Evolutionary conservation across 352 stramenopile genomes (phyloP), one percentile per base, ranked within the genome.

Genomic region (Phytophthora pinifolia): DNA sequence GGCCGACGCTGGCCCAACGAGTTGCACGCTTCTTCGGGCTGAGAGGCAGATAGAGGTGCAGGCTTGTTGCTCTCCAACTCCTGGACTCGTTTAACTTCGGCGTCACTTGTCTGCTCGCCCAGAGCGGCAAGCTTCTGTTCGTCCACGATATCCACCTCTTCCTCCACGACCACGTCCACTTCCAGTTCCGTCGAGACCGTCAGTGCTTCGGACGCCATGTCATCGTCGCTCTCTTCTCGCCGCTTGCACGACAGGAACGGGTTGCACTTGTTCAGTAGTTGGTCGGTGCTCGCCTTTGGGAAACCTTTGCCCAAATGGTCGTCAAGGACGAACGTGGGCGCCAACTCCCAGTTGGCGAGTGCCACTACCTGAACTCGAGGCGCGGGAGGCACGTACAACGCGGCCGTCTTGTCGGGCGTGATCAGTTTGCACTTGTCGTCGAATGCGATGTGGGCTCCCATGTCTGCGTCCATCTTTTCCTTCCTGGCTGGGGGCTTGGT

Each of bases 191-290:
- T 37, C 6, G 30, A 63, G 29, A 61, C 55, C 9, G 64, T 73
- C 20, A 25, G 59, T 4, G 59, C 35, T 42, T 72, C 64, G 10
- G 64, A 73, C 31, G 34, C 20, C 2, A 57, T 56, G 25, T 70
- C 62, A 13, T 67, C 50, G 25, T 44, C 57, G 34, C 59, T 66
- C 9, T 34, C 36, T 30, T 46, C 59, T 46, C 62, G 50, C 9
- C 45, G 41, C 38, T 69, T 73, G 1, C 55, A 54, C 17, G 64
- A 69, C 30, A 73, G 32, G 39, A 73, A 69, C 6, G 64, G 54
- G 33, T 70, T 73, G 41, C 59, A 70, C 37, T 73, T 73, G 49
- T 72, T 65, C 0, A 72, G 49, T 34, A 72, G 30, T 33, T 35
- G n/a, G 9, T 65, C 64, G 4, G 54, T 52, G 41, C 53, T 69